phyloP scores from a whole-genome alignment of 2,329 filamentous ascomycete genomes.

The Fusarium musae region DNA sequence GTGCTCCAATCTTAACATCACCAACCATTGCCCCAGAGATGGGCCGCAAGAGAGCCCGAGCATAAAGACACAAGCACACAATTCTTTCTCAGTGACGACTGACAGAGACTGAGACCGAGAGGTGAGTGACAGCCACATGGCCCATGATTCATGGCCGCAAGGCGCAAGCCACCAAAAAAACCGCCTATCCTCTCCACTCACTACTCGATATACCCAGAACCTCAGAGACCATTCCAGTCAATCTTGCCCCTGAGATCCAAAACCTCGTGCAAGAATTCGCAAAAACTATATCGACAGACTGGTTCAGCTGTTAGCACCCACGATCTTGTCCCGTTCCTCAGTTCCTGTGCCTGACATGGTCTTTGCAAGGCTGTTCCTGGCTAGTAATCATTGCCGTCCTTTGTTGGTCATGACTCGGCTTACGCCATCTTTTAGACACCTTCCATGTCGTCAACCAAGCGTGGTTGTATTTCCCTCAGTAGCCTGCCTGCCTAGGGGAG shows the following conservation, averaged over 20 bases:
- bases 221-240: constrained; percentile 31
- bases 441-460: not conserved
- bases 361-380: constrained; percentile 30
- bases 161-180: constrained; percentile 25
- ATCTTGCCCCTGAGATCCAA: constrained; percentile 28
- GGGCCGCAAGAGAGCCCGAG: constrained; percentile 13
- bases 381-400: constrained; percentile 29
- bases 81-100: not conserved
- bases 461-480: constrained; percentile 1
- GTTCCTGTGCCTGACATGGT: constrained; percentile 25
- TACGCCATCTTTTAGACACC: constrained; percentile 19
- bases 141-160: constrained; percentile 32
- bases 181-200: not conserved
- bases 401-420: constrained; percentile 35
- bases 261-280: constrained; percentile 26
- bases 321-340: not conserved
- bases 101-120: not conserved
- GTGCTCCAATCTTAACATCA: constrained; percentile 3
- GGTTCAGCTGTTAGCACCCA: not conserved
- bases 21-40: constrained; percentile 1
- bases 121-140: constrained; percentile 13
- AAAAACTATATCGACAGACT: constrained; percentile 30
- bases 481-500: not conserved
- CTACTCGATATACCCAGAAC: constrained; percentile 13
- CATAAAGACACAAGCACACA: not conserved